phyloP scores from a whole-genome alignment of 2,329 filamentous ascomycete genomes.

The Tolypocladium tropicale region DNA sequence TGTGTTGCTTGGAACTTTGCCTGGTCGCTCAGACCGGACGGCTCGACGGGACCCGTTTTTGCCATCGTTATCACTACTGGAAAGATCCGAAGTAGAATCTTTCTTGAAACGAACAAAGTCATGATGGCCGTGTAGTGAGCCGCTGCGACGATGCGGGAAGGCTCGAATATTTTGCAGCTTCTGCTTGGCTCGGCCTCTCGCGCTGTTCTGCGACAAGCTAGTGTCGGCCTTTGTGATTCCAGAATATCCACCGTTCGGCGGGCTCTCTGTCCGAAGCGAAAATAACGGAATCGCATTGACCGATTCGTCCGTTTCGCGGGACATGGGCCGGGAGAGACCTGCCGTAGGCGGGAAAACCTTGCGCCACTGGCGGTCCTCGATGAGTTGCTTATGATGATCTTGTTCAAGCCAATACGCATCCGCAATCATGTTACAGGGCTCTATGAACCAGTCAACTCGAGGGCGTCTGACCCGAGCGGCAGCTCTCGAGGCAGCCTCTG shows the following conservation, averaged over 20 bases:
- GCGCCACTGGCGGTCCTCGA: slow-evolving; percentile 70
- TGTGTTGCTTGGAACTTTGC: slow-evolving; percentile 35
- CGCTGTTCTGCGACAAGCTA: slow-evolving; percentile 37
- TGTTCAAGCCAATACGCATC: slow-evolving; percentile 89
- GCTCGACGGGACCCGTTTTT: slow-evolving; percentile 23
- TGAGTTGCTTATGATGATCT: slow-evolving; percentile 64
- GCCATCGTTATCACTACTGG: slow-evolving; percentile 43
- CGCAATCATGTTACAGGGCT: slow-evolving; percentile 76
- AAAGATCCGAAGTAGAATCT: slow-evolving; percentile 48
- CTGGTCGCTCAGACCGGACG: slow-evolving; percentile 21
- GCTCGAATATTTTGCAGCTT: slow-evolving; percentile 46
- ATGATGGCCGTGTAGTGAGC: slow-evolving; percentile 38
- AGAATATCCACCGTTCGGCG: slow-evolving; percentile 10
- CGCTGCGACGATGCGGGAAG: slow-evolving; percentile 43
- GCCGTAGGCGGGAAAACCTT: slow-evolving; percentile 51
- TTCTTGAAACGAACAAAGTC: slow-evolving; percentile 40
- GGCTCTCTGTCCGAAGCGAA: slow-evolving; percentile 13
- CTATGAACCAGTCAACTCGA: slow-evolving; percentile 74
- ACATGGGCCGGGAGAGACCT: slow-evolving; percentile 18
- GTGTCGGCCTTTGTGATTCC: slow-evolving; percentile 22
- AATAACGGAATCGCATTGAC: slow-evolving; percentile 13
- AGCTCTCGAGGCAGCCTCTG: slow-evolving; percentile 30
- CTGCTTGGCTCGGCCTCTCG: slow-evolving; percentile 48
- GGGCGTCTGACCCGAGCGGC: slow-evolving; percentile 57
- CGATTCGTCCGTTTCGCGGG: slow-evolving; percentile 18